These are phyloP conservation scores for Talaromyces wortmannii DNA, from an alignment of 495 filamentous ascomycete species.

Conservation along the genomic window DNA sequence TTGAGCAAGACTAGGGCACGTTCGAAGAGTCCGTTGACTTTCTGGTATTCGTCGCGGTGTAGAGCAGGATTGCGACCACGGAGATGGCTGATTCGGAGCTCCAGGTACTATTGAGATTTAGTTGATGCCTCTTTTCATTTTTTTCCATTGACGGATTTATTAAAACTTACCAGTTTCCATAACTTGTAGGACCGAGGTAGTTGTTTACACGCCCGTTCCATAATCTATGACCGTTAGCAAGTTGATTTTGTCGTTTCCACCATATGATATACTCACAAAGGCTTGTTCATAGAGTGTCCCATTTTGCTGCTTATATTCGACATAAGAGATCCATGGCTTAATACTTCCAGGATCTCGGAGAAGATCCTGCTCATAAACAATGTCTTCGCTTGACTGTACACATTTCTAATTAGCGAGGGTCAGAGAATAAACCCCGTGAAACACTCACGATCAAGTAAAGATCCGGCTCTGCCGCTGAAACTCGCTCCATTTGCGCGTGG, in stretches of 20 bases:
- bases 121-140: background rate
- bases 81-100: conserved; percentile 77
- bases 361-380: conserved; percentile 94
- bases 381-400: conserved; percentile 71
- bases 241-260: background rate
- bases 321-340: conserved; percentile 95
- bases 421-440: conserved; percentile 2
- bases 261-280: conserved; percentile 53
- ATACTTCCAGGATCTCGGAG: conserved; percentile 76
- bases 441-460: conserved; percentile 71
- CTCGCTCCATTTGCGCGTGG: conserved; percentile 41
- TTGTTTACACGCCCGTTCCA: conserved; percentile 85
- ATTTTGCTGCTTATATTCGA: conserved; percentile 84
- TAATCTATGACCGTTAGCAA: conserved; percentile 28
- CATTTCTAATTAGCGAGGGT: conserved; percentile 8
- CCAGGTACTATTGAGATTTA: conserved; percentile 59
- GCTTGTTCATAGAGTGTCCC: conserved; percentile 85
- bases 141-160: background rate
- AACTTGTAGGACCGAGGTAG: conserved; percentile 95
- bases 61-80: conserved; percentile 76
- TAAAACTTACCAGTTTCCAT: conserved; percentile 80
- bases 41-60: conserved; percentile 74
- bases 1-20: conserved; percentile 89
- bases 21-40: conserved; percentile 95
- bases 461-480: conserved; percentile 46